phyloP scores from a whole-genome alignment of 2,329 filamentous ascomycete genomes.

The Aspergillus transmontanensis region DNA sequence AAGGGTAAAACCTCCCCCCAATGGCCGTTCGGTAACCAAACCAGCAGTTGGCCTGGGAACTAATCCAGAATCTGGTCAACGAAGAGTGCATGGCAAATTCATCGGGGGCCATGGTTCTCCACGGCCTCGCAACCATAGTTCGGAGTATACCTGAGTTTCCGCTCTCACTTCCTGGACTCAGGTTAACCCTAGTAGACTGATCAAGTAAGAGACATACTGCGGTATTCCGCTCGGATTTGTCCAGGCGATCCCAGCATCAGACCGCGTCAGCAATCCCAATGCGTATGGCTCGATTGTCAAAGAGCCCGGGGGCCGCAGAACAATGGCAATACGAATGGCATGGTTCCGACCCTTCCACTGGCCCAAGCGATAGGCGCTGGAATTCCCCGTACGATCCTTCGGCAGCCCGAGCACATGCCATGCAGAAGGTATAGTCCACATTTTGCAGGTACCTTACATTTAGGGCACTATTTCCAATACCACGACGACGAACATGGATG shows the following conservation, averaged over 20 bases:
- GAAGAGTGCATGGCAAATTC: slow-evolving; percentile 5
- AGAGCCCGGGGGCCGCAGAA: slow-evolving; percentile 1
- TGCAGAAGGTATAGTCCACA: slow-evolving; percentile 14
- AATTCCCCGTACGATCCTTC: slow-evolving; percentile 16
- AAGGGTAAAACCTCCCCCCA: not conserved
- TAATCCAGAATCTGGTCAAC: not conserved
- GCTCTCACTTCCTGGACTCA: not conserved
- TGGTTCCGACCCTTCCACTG: slow-evolving; percentile 7
- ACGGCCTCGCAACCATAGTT: not conserved
- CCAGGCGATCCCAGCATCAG: not conserved
- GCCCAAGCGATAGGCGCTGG: slow-evolving; percentile 17
- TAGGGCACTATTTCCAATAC: not conserved
- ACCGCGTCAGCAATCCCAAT: slow-evolving; percentile 4
- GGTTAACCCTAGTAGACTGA: not conserved
- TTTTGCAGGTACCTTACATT: slow-evolving; percentile 21
- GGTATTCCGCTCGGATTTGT: not conserved
- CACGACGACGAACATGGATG: not conserved
- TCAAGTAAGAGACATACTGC: not conserved
- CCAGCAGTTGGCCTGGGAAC: not conserved
- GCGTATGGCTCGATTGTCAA: slow-evolving; percentile 5
- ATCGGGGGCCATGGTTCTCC: slow-evolving; percentile 1
- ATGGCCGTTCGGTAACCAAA: not conserved
- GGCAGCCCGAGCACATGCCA: slow-evolving; percentile 14
- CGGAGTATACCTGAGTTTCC: slow-evolving; percentile 1
- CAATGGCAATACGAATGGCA: slow-evolving; percentile 9